Base-by-base conservation (phyloP, 331 rosid genomes). In the Spiraea crenata region DNA sequence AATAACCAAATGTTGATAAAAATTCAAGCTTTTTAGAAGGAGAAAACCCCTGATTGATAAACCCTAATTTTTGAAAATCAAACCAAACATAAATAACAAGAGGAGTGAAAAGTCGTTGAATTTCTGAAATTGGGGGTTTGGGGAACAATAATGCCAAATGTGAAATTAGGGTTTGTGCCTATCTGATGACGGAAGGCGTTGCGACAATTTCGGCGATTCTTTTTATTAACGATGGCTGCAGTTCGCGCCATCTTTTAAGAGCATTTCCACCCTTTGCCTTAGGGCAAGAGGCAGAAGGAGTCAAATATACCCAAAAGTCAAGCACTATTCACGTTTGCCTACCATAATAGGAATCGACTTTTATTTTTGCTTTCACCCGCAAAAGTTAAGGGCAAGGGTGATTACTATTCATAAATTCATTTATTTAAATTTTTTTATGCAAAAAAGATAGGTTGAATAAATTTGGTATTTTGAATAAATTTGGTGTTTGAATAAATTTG, bases 231-330 rank as follows among this genome's bases (percentile, higher is more conserved):
- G 6, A 63, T 56, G 47, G 40, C 47, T 40, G 59, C 54, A 9
- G 62, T 82, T 87, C 63, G 84, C 82, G 86, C 85, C 83, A 82
- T 56, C n/a, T 56, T 65, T 31, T 25, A n/a, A n/a, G n/a, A n/a
- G n/a, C n/a, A n/a, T n/a, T n/a, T n/a, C n/a, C n/a, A n/a, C n/a
- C n/a, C n/a, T n/a, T n/a, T n/a, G n/a, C n/a, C n/a, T n/a, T n/a
- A n/a, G n/a, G n/a, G n/a, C n/a, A n/a, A n/a, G n/a, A n/a, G n/a
- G n/a, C n/a, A n/a, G n/a, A n/a, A n/a, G n/a, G n/a, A n/a, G n/a
- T n/a, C n/a, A n/a, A n/a, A n/a, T n/a, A n/a, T n/a, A n/a, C n/a
- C n/a, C n/a, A n/a, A n/a, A n/a, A n/a, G n/a, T n/a, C n/a, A n/a
- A n/a, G n/a, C n/a, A n/a, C n/a, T n/a, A n/a, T n/a, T n/a, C n/a